Conservation (phyloP, 2,329 filamentous ascomycete genomes). For the Botrytis sinoallii region DNA sequence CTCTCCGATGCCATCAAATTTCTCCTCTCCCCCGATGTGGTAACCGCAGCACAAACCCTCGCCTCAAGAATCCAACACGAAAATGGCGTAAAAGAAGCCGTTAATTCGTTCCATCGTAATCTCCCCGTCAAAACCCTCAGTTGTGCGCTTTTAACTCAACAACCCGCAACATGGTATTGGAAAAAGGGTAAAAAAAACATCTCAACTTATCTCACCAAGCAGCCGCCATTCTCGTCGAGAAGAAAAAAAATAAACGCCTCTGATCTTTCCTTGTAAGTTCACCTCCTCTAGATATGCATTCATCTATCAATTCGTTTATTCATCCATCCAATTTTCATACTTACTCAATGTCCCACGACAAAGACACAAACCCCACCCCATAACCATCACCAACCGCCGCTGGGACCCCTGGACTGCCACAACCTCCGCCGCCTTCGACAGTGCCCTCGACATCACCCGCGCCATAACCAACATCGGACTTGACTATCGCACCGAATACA, state of each 20-base stretch:
- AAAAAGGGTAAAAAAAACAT: constrained; percentile 42
- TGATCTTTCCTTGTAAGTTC: constrained; percentile 29
- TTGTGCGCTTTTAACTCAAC: constrained; percentile 51
- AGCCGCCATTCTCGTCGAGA: constrained; percentile 59
- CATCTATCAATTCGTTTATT: too few relatives aligned
- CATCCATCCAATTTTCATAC: not conserved
- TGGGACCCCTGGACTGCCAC: constrained; percentile 2
- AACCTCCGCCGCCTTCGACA: not conserved
- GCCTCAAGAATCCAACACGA: constrained; percentile 58
- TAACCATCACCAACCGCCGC: not conserved
- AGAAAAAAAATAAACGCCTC: constrained; percentile 36
- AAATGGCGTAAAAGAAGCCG: constrained; percentile 62
- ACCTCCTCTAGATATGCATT: not conserved
- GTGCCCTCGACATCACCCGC: not conserved
- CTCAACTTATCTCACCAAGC: constrained; percentile 60
- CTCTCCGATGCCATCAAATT: constrained; percentile 66
- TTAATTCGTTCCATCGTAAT: constrained; percentile 49
- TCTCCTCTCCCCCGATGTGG: constrained; percentile 60
- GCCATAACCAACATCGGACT: not conserved
- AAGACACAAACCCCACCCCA: constrained; percentile 1
- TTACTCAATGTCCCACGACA: not conserved
- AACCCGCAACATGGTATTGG: constrained; percentile 49
- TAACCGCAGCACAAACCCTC: constrained; percentile 54
- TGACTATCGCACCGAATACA: not conserved
- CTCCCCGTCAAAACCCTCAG: constrained; percentile 60